Percentiles rank a stretch among this genome's conserved stretches.
These are phyloP conservation scores for Podila clonocystis DNA, from an alignment of 192 early-diverging fungal species.

Conservation along the genomic window DNA sequence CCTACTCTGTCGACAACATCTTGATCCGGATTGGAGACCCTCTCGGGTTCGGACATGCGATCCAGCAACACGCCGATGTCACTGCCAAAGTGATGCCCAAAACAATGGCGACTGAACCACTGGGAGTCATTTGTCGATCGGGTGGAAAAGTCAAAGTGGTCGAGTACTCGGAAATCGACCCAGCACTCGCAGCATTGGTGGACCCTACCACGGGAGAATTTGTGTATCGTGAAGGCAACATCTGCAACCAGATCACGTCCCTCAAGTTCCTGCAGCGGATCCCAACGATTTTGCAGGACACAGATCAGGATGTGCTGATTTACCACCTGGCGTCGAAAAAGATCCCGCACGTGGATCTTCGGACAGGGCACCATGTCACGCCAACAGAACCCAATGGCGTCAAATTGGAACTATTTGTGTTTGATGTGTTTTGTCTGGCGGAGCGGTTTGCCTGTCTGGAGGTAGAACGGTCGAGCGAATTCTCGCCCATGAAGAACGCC, in stretches of 20 bases:
- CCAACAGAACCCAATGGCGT: conserved; percentile 86
- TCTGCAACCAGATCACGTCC: conserved; percentile 95
- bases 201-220: conserved; percentile 64
- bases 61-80: conserved; percentile 80
- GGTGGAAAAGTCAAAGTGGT: conserved; percentile 81
- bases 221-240: conserved; percentile 86
- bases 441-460: conserved; percentile 86
- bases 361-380: conserved; percentile 65
- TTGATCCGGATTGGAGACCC: conserved; percentile 92
- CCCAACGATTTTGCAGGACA: conserved; percentile 57
- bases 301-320: conserved; percentile 70
- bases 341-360: conserved; percentile 83
- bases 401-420: conserved; percentile 95
- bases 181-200: conserved; percentile 67
- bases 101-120: conserved; percentile 79
- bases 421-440: conserved; percentile 91
- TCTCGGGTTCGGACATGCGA: conserved; percentile 86
- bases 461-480: conserved; percentile 85
- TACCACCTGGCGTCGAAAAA: conserved; percentile 95
- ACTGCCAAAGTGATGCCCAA: conserved; percentile 92
- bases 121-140: conserved; percentile 89
- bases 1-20: conserved; percentile 96
- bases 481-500: conserved; percentile 94
- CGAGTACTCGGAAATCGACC: conserved; percentile 94
- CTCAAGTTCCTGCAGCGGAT: conserved; percentile 81